Conservation (phyloP, 305 asterid genomes). For the Rubia balearica region DNA sequence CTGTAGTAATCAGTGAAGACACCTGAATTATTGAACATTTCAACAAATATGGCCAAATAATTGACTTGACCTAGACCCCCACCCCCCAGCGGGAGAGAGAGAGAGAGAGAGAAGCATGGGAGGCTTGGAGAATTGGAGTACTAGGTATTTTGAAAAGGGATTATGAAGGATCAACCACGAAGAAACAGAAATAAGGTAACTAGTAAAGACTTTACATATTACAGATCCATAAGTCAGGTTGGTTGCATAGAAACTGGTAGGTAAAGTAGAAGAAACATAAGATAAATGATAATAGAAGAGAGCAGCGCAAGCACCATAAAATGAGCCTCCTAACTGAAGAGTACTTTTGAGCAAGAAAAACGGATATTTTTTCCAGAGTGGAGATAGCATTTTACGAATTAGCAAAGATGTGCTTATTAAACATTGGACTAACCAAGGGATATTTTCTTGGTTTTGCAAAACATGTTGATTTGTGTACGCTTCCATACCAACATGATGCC, state of each 20-base stretch:
- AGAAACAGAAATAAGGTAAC: background rate
- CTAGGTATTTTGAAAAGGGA: background rate
- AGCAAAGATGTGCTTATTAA: background rate
- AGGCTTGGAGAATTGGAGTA: background rate
- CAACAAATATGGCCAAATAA: no score
- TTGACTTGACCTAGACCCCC: no score
- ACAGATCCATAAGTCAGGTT: background rate
- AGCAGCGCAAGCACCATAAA: background rate
- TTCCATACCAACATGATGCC: slow-evolving; percentile 49
- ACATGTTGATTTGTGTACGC: slow-evolving; percentile 36
- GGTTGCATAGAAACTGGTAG: background rate
- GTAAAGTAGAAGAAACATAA: background rate
- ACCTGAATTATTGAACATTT: background rate
- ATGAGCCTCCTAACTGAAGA: background rate
- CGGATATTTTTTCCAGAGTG: background rate
- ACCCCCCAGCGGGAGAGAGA: no score
- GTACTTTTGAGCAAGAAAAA: slow-evolving; percentile 1
- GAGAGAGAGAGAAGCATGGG: background rate
- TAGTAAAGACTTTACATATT: background rate
- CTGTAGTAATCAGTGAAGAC: background rate
- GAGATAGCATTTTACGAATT: background rate
- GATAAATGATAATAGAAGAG: background rate
- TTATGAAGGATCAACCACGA: background rate
- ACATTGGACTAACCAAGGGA: slow-evolving; percentile 27
- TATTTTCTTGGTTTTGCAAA: slow-evolving; percentile 30